Percentiles rank a stretch among this genome's conserved stretches.
Evolutionary conservation across 2,329 filamentous ascomycete genomes (phyloP).

Genomic region (Paraconiothyrium brasiliense): DNA sequence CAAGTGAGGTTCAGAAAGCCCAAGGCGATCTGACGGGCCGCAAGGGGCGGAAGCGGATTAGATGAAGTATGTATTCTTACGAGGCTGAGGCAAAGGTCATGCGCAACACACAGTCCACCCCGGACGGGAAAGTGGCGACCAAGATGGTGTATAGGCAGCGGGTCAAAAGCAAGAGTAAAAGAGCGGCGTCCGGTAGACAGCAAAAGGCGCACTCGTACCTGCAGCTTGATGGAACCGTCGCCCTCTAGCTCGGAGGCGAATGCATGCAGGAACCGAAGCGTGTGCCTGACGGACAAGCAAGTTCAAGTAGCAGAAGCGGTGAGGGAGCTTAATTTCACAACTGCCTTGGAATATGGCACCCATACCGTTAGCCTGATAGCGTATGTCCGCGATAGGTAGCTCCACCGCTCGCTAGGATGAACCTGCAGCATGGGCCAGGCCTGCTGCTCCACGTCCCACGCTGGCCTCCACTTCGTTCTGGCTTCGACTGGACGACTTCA

Average conservation of each 20-base stretch:
- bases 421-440: conserved; percentile 29
- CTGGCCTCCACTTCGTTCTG: conserved; percentile 25
- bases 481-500: conserved; percentile 22
- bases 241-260: conserved; percentile 31
- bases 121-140: conserved; percentile 29
- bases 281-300: conserved; percentile 13
- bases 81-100: conserved; percentile 42
- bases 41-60: conserved; percentile 29
- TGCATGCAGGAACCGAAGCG: conserved; percentile 30
- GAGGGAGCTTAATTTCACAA: conserved; percentile 30
- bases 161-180: conserved; percentile 34
- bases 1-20: conserved; percentile 20
- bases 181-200: conserved; percentile 36
- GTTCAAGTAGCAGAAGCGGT: conserved; percentile 22
- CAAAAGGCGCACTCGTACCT: conserved; percentile 37
- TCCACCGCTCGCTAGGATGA: conserved; percentile 32
- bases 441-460: conserved; percentile 19
- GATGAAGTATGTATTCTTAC: conserved; percentile 40
- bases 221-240: conserved; percentile 35
- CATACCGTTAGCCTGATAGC: conserved; percentile 26
- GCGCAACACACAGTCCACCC: conserved; percentile 43
- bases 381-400: conserved; percentile 28
- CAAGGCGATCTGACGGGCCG: conserved; percentile 26
- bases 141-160: conserved; percentile 42
- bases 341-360: conserved; percentile 26